Conservation (phyloP, 768 basidiomycete genomes). For the Kwoniella shandongensis region DNA sequence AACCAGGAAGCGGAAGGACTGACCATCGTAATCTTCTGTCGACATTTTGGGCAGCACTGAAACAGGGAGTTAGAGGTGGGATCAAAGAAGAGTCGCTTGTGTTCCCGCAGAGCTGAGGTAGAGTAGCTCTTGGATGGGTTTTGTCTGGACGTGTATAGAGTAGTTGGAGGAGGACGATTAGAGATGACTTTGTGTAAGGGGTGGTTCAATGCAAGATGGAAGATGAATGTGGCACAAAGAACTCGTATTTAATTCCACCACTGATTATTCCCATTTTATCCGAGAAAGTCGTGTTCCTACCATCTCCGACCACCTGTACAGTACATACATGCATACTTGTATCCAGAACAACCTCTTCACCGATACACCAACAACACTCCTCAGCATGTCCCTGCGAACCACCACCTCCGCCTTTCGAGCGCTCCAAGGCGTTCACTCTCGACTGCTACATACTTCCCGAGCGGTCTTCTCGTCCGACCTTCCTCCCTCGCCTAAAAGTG, state of each 20-base stretch:
- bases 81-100: too few species aligned
- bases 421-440: neutral
- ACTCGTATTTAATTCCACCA: too few species aligned
- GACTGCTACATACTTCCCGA: slow-evolving; percentile 3
- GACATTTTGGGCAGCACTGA: slow-evolving; percentile 41
- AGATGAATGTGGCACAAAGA: slow-evolving; percentile 13
- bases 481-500: slow-evolving; percentile 11
- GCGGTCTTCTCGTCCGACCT: neutral
- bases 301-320: too few species aligned
- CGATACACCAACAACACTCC: neutral
- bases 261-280: slow-evolving; percentile 27
- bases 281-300: slow-evolving; percentile 14
- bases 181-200: neutral
- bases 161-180: too few species aligned
- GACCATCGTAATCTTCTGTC: slow-evolving; percentile 54
- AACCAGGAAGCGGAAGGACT: slow-evolving; percentile 11
- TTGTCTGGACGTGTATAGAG: too few species aligned
- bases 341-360: too few species aligned
- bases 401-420: neutral
- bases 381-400: slow-evolving; percentile 9
- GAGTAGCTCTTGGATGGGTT: too few species aligned
- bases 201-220: slow-evolving; percentile 3
- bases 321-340: too few species aligned
- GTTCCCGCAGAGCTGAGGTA: too few species aligned
- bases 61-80: too few species aligned